These are phyloP conservation scores for Pyrus communis DNA, from an alignment of 306 rosid species.

Conservation along the genomic window DNA sequence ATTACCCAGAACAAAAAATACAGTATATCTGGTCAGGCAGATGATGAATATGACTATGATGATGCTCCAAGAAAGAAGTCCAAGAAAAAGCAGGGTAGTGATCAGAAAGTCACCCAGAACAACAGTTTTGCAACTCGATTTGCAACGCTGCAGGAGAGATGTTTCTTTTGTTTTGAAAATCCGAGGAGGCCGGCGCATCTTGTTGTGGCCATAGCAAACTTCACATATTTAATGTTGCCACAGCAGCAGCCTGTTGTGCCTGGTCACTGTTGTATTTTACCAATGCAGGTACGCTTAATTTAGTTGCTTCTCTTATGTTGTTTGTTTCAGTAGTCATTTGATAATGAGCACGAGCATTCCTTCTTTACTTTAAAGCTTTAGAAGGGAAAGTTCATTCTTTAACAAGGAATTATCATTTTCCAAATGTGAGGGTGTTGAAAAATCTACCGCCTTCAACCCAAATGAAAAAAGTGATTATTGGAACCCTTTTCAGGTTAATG, in stretches of 20 bases:
- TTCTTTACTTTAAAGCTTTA: neutral
- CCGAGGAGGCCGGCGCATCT: slow-evolving; percentile 76
- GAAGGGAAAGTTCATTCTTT: neutral
- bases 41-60: slow-evolving; percentile 86
- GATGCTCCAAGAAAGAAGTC: slow-evolving; percentile 54
- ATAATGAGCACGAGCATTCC: neutral
- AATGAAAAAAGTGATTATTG: neutral
- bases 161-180: slow-evolving; percentile 79
- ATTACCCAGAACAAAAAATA: slow-evolving; percentile 73
- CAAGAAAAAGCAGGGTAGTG: slow-evolving; percentile 56
- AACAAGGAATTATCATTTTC: neutral
- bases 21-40: slow-evolving; percentile 55
- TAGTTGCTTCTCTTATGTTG: neutral
- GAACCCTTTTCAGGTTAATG: neutral
- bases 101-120: slow-evolving; percentile 37
- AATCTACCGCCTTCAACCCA: neutral
- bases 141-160: slow-evolving; percentile 65
- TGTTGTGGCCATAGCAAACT: slow-evolving; percentile 68
- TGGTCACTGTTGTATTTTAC: slow-evolving; percentile 90
- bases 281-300: slow-evolving; percentile 60
- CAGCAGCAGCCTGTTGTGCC: slow-evolving; percentile 72
- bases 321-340: neutral
- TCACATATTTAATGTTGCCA: slow-evolving; percentile 86
- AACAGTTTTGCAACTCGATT: slow-evolving; percentile 33
- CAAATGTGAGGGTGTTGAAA: neutral